Conservation (phyloP, 805 yeast species). For the Zygosaccharomyces bailii region DNA sequence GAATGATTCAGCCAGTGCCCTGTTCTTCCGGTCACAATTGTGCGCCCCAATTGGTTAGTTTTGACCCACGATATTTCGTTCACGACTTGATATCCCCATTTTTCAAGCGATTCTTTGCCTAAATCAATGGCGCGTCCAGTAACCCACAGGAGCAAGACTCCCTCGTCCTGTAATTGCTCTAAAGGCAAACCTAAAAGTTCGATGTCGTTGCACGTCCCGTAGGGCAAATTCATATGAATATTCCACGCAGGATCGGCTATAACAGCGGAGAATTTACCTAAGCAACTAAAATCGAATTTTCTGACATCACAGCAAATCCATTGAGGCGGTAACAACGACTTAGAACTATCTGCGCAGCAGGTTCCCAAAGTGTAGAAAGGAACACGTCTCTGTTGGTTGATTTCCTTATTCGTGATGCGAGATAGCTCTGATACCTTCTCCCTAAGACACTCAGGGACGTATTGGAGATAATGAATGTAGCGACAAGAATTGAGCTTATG, state of each 20-base stretch:
- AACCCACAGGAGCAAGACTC: slow-evolving; percentile 84
- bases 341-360: slow-evolving; percentile 35
- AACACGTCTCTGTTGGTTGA: slow-evolving; percentile 22
- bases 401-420: slow-evolving; percentile 22
- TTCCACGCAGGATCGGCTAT: slow-evolving; percentile 97
- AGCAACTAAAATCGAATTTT: slow-evolving; percentile 58
- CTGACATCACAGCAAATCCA: slow-evolving; percentile 87
- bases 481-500: slow-evolving; percentile 79
- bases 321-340: slow-evolving; percentile 55
- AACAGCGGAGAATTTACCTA: slow-evolving; percentile 81
- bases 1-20: slow-evolving; percentile 98
- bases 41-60: slow-evolving; percentile 79
- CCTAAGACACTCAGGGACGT: slow-evolving; percentile 36
- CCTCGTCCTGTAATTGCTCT: slow-evolving; percentile 73
- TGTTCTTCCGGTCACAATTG: slow-evolving; percentile 92
- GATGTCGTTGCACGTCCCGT: slow-evolving; percentile 72
- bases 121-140: slow-evolving; percentile 91
- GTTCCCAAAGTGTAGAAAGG: slow-evolving; percentile 37
- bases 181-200: slow-evolving; percentile 68
- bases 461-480: slow-evolving; percentile 68
- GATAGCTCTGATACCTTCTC: slow-evolving; percentile 20
- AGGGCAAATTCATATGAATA: slow-evolving; percentile 82
- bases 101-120: slow-evolving; percentile 69
- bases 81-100: slow-evolving; percentile 77
- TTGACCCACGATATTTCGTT: slow-evolving; percentile 91